Conservation (phyloP, 192 early-diverging fungal species). For the Umbelopsis sp. region DNA sequence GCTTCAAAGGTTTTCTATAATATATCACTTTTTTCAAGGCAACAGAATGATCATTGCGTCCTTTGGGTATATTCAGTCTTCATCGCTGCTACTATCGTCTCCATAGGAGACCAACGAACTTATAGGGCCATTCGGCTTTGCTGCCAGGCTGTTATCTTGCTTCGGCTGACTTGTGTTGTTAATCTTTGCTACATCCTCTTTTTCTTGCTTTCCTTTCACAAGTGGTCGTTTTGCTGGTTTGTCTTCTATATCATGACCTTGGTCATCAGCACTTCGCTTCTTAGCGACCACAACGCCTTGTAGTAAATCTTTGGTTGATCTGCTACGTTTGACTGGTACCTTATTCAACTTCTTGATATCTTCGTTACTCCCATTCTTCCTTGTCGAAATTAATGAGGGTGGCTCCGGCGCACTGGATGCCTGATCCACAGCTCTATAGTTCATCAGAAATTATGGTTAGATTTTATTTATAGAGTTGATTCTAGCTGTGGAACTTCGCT, state of each 20-base stretch:
- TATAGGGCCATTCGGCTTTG: neutral
- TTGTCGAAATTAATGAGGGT: neutral
- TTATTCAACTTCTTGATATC: neutral
- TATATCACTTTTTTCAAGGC: too few species aligned
- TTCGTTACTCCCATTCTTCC: neutral
- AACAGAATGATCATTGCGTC: neutral
- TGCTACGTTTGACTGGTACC: neutral
- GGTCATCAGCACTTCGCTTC: neutral
- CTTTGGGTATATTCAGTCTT: conserved; percentile 21
- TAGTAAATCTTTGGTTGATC: neutral
- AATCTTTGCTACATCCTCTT: conserved; percentile 21
- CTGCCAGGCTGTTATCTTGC: neutral
- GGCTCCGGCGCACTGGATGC: neutral
- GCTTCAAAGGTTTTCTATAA: too few species aligned
- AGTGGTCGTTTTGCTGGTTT: conserved; percentile 2
- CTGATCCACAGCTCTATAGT: conserved; percentile 13
- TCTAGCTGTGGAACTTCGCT: conserved; percentile 9
- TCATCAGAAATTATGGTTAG: neutral
- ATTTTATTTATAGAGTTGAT: neutral
- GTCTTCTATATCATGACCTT: neutral
- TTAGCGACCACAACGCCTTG: conserved; percentile 19
- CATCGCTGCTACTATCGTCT: conserved; percentile 27
- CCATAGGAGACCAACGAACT: conserved; percentile 28
- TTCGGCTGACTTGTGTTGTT: neutral
- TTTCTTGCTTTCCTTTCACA: neutral